Percentiles rank a stretch among this genome's conserved stretches.
Evolutionary conservation across 176 grass and related monocot species (phyloP).

Genomic region (Luzula sylvatica): DNA sequence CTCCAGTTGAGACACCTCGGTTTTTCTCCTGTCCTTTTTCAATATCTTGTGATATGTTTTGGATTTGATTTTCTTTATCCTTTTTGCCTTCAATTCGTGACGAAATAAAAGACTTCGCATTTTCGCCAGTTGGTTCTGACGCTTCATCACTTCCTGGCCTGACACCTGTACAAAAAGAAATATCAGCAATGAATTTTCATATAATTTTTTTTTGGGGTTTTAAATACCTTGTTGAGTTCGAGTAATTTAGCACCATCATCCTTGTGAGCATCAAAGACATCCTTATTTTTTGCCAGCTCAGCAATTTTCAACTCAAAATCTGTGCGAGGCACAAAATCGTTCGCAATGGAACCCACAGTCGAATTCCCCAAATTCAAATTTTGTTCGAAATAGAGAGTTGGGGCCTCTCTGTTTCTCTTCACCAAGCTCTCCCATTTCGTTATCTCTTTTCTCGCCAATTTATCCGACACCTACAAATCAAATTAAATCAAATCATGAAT

Average conservation of each 20-base stretch:
- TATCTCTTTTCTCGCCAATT: slow-evolving; percentile 32
- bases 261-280: slow-evolving; percentile 64
- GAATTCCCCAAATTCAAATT: slow-evolving; percentile 52
- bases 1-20: slow-evolving; percentile 45
- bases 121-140: slow-evolving; percentile 74
- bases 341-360: slow-evolving; percentile 73
- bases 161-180: slow-evolving; percentile 41
- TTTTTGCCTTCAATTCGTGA: slow-evolving; percentile 90
- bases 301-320: slow-evolving; percentile 76
- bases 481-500: too few species aligned
- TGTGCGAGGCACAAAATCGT: slow-evolving; percentile 58
- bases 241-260: slow-evolving; percentile 83
- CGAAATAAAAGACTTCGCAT: slow-evolving; percentile 96
- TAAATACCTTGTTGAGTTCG: slow-evolving; percentile 79
- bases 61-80: slow-evolving; percentile 94
- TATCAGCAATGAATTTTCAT: too few species aligned
- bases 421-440: slow-evolving; percentile 55
- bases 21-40: slow-evolving; percentile 73
- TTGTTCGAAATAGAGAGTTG: slow-evolving; percentile 67
- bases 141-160: slow-evolving; percentile 61
- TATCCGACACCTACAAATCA: slow-evolving; percentile 19
- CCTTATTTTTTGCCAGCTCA: slow-evolving; percentile 28
- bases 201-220: background rate
- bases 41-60: slow-evolving; percentile 89
- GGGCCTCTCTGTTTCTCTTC: slow-evolving; percentile 62